A percentile compares a stretch with the other conserved stretches of the same genome.
phyloP scores from a whole-genome alignment of 2,329 filamentous ascomycete species.

The Didymella arachidicola region DNA sequence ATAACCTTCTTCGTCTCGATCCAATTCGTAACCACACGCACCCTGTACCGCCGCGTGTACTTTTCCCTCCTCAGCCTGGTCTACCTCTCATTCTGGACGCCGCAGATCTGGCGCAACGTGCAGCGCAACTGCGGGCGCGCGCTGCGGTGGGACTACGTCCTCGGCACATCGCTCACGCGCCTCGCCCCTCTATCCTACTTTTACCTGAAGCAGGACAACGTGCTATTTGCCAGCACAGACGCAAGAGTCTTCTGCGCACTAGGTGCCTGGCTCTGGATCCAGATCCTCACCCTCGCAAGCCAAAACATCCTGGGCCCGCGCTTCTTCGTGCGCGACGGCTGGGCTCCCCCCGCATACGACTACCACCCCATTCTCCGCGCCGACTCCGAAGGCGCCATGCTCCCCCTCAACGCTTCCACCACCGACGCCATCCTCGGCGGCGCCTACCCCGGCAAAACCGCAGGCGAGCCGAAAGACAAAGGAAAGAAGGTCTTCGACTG shows the following conservation, averaged over 20 bases:
- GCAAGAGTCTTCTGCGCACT: conserved; percentile 69
- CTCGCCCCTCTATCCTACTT: conserved; percentile 86
- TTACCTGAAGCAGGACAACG: conserved; percentile 78
- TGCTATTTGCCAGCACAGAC: conserved; percentile 79
- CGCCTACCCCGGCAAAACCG: conserved; percentile 25
- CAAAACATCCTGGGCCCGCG: conserved; percentile 88
- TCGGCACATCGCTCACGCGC: conserved; percentile 81
- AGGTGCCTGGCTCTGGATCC: conserved; percentile 83
- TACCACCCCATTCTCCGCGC: conserved; percentile 91
- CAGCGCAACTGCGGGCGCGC: conserved; percentile 91
- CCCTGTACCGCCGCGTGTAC: conserved; percentile 61
- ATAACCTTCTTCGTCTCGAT: conserved; percentile 65
- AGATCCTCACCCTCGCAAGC: conserved; percentile 77
- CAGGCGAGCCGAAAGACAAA: conserved; percentile 58
- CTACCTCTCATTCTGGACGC: conserved; percentile 91
- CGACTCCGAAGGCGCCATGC: conserved; percentile 76
- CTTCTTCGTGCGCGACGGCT: conserved; percentile 78
- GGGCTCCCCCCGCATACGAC: conserved; percentile 80
- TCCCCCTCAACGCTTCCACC: conserved; percentile 74
- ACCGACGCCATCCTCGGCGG: conserved; percentile 24
- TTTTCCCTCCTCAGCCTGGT: conserved; percentile 70
- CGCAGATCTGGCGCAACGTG: conserved; percentile 90
- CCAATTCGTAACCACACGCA: conserved; percentile 66
- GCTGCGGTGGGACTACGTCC: conserved; percentile 87
- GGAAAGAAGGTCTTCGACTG: conserved; percentile 79